These are phyloP conservation scores for Blepharisma stoltei DNA, from an alignment of 73 alveolate genomes.

Conservation along the genomic window DNA sequence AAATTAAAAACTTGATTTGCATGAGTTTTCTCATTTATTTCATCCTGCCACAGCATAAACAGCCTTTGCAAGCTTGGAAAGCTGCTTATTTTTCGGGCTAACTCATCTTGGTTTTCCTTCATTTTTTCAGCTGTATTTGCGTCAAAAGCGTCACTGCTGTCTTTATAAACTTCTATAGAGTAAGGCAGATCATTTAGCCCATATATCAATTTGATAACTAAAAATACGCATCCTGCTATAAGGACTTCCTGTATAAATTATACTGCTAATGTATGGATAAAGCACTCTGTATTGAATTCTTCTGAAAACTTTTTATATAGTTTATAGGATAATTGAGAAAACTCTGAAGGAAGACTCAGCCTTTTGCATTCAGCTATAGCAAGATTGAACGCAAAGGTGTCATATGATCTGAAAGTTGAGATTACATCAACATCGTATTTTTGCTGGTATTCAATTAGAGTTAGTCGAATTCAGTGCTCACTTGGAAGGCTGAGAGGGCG, in stretches of 20 bases:
- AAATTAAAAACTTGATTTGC: not conserved
- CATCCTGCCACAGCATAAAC: not conserved
- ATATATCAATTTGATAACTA: slow-evolving; percentile 4
- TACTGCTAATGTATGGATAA: not conserved
- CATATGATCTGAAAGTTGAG: not conserved
- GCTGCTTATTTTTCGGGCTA: not conserved
- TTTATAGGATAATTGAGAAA: not conserved
- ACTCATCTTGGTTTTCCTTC: not conserved
- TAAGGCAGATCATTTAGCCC: slow-evolving; percentile 10
- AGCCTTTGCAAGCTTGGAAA: not conserved
- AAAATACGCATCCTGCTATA: not conserved
- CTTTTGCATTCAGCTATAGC: not conserved
- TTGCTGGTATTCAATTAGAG: not conserved
- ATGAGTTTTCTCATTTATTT: not conserved
- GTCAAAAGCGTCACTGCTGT: not conserved
- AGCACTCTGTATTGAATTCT: not conserved
- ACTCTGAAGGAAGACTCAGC: not conserved
- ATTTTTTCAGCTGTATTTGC: not conserved
- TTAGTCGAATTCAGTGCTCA: not conserved
- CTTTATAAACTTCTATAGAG: not conserved
- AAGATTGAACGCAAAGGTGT: not conserved
- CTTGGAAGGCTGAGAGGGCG: not conserved
- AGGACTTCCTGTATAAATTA: slow-evolving; percentile 1
- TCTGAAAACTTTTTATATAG: not conserved
- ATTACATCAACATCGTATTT: not conserved